A percentile compares a stretch with the other conserved stretches of the same genome.
These are phyloP conservation scores for Exidia glandulosa DNA, from an alignment of 768 basidiomycete genomes.

Conservation along the genomic window DNA sequence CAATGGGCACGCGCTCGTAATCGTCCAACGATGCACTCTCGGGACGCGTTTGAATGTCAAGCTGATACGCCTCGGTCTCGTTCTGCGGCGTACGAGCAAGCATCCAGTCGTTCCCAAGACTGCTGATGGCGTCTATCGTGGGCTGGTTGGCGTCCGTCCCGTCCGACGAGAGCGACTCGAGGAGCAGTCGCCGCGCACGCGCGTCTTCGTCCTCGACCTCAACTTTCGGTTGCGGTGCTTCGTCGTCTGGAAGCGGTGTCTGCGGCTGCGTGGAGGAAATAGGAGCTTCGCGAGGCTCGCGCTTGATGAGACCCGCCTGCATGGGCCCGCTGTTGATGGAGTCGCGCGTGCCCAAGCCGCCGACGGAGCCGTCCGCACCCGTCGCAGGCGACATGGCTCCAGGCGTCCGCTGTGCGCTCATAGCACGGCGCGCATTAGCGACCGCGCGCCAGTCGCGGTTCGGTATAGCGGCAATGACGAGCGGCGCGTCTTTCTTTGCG, in stretches of 20 bases:
- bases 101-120: constrained; percentile 10
- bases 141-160: constrained; percentile 19
- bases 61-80: constrained; percentile 74
- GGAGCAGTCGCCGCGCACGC: constrained; percentile 65
- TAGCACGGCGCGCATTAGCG: constrained; percentile 39
- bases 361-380: constrained; percentile 63
- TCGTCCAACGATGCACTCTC: constrained; percentile 69
- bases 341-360: constrained; percentile 64
- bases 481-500: constrained; percentile 38
- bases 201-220: constrained; percentile 63
- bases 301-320: constrained; percentile 52
- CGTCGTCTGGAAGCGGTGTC: background rate
- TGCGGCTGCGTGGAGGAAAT: background rate
- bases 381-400: too few species aligned
- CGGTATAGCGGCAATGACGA: constrained; percentile 77
- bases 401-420: constrained; percentile 43
- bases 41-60: constrained; percentile 75
- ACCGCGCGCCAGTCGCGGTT: constrained; percentile 87
- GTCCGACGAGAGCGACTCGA: constrained; percentile 41
- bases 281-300: constrained; percentile 17
- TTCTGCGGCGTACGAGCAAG: constrained; percentile 31
- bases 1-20: constrained; percentile 84
- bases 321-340: constrained; percentile 70
- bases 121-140: constrained; percentile 53
- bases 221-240: constrained; percentile 11